These are phyloP conservation scores for Yamadazyma dendronema DNA, from an alignment of 1,139 yeast species.

Conservation along the genomic window DNA sequence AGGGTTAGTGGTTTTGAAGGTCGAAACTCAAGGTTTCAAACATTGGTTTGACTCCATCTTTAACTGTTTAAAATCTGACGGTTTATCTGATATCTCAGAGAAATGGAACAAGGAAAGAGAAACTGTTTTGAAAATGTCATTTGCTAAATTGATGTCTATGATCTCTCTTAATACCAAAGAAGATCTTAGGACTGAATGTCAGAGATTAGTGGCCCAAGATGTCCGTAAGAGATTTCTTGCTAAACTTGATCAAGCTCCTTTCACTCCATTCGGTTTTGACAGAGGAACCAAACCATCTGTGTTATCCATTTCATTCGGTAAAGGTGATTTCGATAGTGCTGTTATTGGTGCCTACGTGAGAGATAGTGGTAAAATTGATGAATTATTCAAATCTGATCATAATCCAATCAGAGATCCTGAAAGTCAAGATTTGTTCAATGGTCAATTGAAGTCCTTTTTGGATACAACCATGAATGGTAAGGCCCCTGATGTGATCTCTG, in stretches of 20 bases:
- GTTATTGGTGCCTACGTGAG: conserved; percentile 78
- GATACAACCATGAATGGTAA: conserved; percentile 34
- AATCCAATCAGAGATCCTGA: conserved; percentile 63
- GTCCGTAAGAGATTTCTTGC: conserved; percentile 68
- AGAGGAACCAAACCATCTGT: conserved; percentile 85
- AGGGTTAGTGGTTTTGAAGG: conserved; percentile 52
- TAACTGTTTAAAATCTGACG: conserved; percentile 72
- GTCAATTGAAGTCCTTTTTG: conserved; percentile 43
- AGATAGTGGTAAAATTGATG: conserved; percentile 77
- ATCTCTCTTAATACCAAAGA: conserved; percentile 80
- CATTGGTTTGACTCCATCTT: conserved; percentile 49
- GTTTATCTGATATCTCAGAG: conserved; percentile 74
- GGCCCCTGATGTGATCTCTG: conserved; percentile 84
- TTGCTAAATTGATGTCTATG: conserved; percentile 65
- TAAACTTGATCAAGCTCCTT: conserved; percentile 91
- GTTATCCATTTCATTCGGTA: conserved; percentile 80
- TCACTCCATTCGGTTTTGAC: conserved; percentile 72
- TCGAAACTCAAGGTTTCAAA: conserved; percentile 43
- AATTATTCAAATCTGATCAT: conserved; percentile 73
- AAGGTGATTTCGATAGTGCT: conserved; percentile 83
- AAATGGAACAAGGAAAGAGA: conserved; percentile 84
- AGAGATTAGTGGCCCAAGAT: conserved; percentile 64
- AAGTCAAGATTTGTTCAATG: conserved; percentile 54
- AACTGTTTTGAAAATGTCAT: conserved; percentile 61
- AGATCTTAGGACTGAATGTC: conserved; percentile 75